phyloP scores from a whole-genome alignment of 2,329 filamentous ascomycete genomes.

The Pestalotiopsis sp. region DNA sequence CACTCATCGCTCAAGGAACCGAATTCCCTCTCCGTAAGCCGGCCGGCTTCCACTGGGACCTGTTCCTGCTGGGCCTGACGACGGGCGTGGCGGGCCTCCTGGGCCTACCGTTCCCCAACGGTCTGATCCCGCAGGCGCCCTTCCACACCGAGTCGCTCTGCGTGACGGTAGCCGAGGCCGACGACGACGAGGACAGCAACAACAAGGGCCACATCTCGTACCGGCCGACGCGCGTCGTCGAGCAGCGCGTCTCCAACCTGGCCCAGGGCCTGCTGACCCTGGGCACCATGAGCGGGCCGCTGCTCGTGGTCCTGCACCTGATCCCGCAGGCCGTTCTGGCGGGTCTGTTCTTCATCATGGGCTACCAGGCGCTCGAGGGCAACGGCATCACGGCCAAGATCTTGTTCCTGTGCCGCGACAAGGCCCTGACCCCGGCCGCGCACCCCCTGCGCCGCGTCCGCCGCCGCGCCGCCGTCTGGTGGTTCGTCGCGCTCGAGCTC shows the following conservation, averaged over 20 bases:
- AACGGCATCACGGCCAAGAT: constrained; percentile 81
- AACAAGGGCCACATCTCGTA: constrained; percentile 57
- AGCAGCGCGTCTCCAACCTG: constrained; percentile 80
- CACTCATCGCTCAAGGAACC: constrained; percentile 80
- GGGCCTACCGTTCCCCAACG: constrained; percentile 81
- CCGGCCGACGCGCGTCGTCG: constrained; percentile 66
- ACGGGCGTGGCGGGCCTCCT: constrained; percentile 76
- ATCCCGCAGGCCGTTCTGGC: constrained; percentile 81
- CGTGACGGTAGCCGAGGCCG: constrained; percentile 62
- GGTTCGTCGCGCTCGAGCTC: constrained; percentile 70
- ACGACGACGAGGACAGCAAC: constrained; percentile 49
- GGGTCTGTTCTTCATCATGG: constrained; percentile 85
- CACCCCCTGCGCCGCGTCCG: constrained; percentile 64
- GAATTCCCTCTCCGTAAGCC: constrained; percentile 82
- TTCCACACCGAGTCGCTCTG: constrained; percentile 82
- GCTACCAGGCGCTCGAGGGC: constrained; percentile 73
- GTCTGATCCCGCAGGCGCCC: constrained; percentile 80
- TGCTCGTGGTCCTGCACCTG: constrained; percentile 74
- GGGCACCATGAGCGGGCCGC: constrained; percentile 76
- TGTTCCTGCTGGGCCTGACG: constrained; percentile 79
- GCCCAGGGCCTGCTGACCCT: constrained; percentile 78
- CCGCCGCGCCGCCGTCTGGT: constrained; percentile 70
- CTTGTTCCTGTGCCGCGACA: constrained; percentile 70
- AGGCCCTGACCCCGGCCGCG: constrained; percentile 57
- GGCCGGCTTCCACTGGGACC: constrained; percentile 83